Evolutionary conservation across 495 filamentous ascomycete species (phyloP), one percentile per base, ranked within the genome.

Genomic region (Penicillium goetzii): DNA sequence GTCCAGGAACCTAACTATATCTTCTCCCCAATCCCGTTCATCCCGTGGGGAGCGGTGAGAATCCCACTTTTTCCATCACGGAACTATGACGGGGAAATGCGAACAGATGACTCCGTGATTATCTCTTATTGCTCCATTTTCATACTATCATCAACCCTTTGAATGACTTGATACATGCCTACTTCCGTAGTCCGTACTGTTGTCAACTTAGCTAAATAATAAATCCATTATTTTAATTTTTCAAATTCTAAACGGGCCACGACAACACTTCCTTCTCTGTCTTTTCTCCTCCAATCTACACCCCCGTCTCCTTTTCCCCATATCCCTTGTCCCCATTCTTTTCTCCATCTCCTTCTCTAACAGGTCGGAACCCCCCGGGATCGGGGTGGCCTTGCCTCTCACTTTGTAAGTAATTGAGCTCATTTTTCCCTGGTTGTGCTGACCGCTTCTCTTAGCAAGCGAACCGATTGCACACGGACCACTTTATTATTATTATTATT

Each of bases 391-490:
- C 47, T 51, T 51, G 47, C 47, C 47, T 30, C 47, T n/a, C 21
- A 41, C 45, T 25, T 47, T 14, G 10, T 47, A 7, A 47, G 9
- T 26, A 12, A 28, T 21, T 32, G 43, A 40, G 49, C 26, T 58
- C 19, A 11, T 26, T 49, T 62, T 65, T 6, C 15, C 43, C 8
- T 45, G 25, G 43, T 25, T 47, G 10, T 47, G 41, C 56, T 63
- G 65, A 67, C 65, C 65, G 65, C 65, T 67, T 55, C 26, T 67
- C 65, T 63, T 53, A 51, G 47, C 25, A 51, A 51, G 65, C 64
- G 56, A 66, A 59, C 47, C 47, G 47, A 51, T 51, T 32, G 47
- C 23, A 51, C 63, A 56, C 58, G 51, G 53, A 59, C 58, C 58
- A 58, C 56, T 23, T 30, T 64, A 47, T 15, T 38, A 23, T 62